A percentile compares a stretch with the other conserved stretches of the same genome.
phyloP scores from a whole-genome alignment of 306 rosid species.

The Trifolium subterraneum region DNA sequence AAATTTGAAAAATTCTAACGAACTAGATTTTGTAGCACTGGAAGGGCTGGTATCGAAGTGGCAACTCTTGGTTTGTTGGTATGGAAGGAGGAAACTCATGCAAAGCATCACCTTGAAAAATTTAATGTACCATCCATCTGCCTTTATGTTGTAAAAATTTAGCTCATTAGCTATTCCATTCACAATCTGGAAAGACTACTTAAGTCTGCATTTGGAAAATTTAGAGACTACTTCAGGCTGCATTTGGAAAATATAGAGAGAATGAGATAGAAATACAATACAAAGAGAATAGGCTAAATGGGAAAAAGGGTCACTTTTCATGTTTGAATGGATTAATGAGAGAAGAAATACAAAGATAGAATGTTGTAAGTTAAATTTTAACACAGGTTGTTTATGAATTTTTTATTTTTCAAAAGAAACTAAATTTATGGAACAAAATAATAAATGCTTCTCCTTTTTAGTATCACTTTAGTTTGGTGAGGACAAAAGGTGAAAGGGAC shows the following conservation, averaged over 20 bases:
- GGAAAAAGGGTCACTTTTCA: background rate
- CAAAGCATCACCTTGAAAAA: constrained; percentile 26
- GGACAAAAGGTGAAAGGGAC: background rate
- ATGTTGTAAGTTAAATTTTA: constrained; percentile 24
- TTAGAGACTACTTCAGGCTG: constrained; percentile 23
- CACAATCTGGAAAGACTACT: constrained; percentile 26
- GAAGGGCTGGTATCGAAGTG: constrained; percentile 30
- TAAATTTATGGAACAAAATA: constrained; percentile 9
- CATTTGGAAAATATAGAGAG: constrained; percentile 31
- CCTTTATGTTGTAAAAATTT: constrained; percentile 38
- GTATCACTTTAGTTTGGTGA: background rate
- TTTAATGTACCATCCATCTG: background rate
- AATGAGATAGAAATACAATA: constrained; percentile 14
- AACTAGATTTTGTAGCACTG: constrained; percentile 26
- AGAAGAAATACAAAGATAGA: constrained; percentile 22
- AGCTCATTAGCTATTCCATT: constrained; percentile 23
- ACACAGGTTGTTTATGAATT: background rate
- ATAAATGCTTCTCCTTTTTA: background rate
- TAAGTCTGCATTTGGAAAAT: constrained; percentile 25
- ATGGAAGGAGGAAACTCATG: constrained; percentile 31
- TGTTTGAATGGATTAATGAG: constrained; percentile 7
- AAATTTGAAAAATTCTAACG: background rate
- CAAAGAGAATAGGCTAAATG: constrained; percentile 15
- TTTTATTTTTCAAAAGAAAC: background rate
- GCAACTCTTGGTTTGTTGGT: constrained; percentile 30